A percentile compares a stretch with the other conserved stretches of the same genome.
These are phyloP conservation scores for Purpureocillium lavendulum DNA, from an alignment of 2,329 filamentous ascomycete species.

Conservation along the genomic window DNA sequence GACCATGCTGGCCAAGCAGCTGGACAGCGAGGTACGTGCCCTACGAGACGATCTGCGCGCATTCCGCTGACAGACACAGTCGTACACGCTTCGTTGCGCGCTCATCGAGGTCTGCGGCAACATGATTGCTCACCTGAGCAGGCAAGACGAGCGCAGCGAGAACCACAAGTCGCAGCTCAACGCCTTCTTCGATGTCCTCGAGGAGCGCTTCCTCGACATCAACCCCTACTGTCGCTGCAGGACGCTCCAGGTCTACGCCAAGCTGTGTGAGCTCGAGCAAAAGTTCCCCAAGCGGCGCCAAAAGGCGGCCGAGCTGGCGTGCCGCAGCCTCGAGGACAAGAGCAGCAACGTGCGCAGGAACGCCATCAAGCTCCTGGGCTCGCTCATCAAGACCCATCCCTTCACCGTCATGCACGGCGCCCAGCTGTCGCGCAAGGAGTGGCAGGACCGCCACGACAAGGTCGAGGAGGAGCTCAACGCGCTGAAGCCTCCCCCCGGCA, in stretches of 20 bases:
- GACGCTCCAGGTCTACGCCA: slow-evolving; percentile 87
- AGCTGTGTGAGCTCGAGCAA: slow-evolving; percentile 86
- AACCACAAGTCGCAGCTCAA: slow-evolving; percentile 93
- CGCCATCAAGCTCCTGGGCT: slow-evolving; percentile 84
- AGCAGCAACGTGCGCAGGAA: slow-evolving; percentile 95
- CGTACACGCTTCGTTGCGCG: slow-evolving; percentile 86
- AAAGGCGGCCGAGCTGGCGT: slow-evolving; percentile 76
- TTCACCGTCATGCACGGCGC: slow-evolving; percentile 89
- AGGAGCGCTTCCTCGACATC: slow-evolving; percentile 91
- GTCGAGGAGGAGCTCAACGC: slow-evolving; percentile 77
- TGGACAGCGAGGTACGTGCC: slow-evolving; percentile 73
- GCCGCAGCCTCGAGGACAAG: slow-evolving; percentile 89
- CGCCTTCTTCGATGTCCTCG: slow-evolving; percentile 92
- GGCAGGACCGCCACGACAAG: slow-evolving; percentile 72
- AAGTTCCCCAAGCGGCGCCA: slow-evolving; percentile 93
- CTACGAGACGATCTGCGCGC: too few species aligned
- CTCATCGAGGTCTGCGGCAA: slow-evolving; percentile 97
- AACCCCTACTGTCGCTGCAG: slow-evolving; percentile 94
- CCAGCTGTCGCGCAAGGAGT: slow-evolving; percentile 75
- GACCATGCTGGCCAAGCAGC: slow-evolving; percentile 85
- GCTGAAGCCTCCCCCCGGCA: slow-evolving; percentile 71
- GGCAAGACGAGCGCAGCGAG: slow-evolving; percentile 82
- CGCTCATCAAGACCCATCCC: slow-evolving; percentile 86
- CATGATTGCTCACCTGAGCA: slow-evolving; percentile 82
- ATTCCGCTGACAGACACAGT: slow-evolving; percentile 37